phyloP scores from a whole-genome alignment of 345 rosid genomes.

The Geranium brycei region DNA sequence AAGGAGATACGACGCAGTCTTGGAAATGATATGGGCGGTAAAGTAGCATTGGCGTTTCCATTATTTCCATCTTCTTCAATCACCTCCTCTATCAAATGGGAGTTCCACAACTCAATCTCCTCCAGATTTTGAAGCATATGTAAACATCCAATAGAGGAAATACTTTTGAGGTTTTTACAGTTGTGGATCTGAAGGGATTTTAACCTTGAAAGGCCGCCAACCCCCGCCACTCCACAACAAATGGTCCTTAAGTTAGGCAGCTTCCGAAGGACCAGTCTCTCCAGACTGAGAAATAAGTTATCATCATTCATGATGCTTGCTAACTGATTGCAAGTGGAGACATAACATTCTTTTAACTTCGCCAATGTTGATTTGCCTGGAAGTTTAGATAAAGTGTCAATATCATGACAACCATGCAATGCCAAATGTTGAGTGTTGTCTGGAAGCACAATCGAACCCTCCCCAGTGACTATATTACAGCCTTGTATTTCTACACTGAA shows the following conservation, averaged over 20 bases:
- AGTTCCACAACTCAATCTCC: constrained; percentile 7
- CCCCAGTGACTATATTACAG: neutral
- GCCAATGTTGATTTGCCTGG: constrained; percentile 1
- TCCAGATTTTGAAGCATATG: constrained; percentile 5
- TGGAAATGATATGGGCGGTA: neutral
- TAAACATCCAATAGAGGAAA: constrained; percentile 1
- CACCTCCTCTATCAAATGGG: constrained; percentile 1
- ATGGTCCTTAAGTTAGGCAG: constrained; percentile 1
- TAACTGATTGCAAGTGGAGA: constrained; percentile 4
- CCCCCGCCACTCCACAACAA: neutral
- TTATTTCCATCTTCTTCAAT: constrained; percentile 1
- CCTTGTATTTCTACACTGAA: constrained; percentile 5
- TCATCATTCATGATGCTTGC: neutral
- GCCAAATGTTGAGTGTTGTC: constrained; percentile 10
- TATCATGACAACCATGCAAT: constrained; percentile 11
- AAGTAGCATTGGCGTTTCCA: neutral
- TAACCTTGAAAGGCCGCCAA: neutral
- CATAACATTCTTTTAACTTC: constrained; percentile 5
- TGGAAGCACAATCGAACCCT: constrained; percentile 3
- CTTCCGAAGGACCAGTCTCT: neutral
- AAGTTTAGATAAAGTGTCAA: constrained; percentile 8
- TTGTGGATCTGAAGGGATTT: constrained; percentile 3
- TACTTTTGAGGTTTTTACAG: constrained; percentile 2
- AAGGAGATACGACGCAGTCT: neutral
- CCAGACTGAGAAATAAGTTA: constrained; percentile 1